Evolutionary conservation across 345 rosid genomes (phyloP).

Genomic region (Eucalyptus pauciflora): DNA sequence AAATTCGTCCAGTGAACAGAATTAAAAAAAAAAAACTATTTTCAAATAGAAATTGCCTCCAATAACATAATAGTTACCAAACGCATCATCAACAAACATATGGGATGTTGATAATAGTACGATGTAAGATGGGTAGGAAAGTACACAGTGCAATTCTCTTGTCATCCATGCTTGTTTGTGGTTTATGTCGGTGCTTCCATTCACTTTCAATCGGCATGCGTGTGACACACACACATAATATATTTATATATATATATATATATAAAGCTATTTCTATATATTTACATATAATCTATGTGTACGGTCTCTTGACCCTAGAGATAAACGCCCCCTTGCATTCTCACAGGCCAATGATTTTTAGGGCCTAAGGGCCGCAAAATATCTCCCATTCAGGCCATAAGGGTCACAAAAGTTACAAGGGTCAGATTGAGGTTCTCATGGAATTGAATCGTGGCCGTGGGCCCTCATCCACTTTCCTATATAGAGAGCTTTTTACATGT

Average conservation of each 20-base stretch:
- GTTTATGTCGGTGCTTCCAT: neutral
- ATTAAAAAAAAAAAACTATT: too few species aligned
- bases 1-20: rapidly evolving
- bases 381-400: neutral
- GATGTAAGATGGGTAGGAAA: neutral
- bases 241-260: too few species aligned
- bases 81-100: neutral
- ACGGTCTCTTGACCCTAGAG: neutral
- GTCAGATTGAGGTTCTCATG: neutral
- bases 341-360: neutral
- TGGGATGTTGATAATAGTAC: neutral
- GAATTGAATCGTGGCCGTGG: neutral
- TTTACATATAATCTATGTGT: neutral
- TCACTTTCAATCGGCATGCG: neutral
- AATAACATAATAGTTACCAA: too few species aligned
- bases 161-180: neutral
- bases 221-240: neutral
- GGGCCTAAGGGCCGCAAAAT: neutral
- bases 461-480: neutral
- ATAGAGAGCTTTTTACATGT: neutral
- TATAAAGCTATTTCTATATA: too few species aligned
- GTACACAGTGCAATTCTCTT: neutral
- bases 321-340: neutral
- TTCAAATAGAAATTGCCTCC: too few species aligned
- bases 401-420: neutral